Evolutionary conservation across 768 basidiomycete species (phyloP).

Genomic region (Coprinopsis cinerea): DNA sequence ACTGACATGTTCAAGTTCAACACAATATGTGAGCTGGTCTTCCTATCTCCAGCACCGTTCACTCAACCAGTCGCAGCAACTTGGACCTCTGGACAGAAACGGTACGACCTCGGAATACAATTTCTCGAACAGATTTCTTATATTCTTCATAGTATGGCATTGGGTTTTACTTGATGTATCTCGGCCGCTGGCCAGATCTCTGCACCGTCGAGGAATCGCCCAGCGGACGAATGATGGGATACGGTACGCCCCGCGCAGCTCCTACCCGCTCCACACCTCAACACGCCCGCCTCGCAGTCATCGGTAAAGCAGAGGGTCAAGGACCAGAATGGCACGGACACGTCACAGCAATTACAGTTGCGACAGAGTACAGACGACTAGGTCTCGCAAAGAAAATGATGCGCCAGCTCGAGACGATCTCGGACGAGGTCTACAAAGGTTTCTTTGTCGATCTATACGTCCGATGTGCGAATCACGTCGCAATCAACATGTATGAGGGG

Average conservation of each 20-base stretch:
- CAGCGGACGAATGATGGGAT: conserved; percentile 84
- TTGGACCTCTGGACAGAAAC: conserved; percentile 98
- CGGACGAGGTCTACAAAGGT: conserved; percentile 72
- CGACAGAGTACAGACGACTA: conserved; percentile 87
- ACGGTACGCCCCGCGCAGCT: conserved; percentile 50
- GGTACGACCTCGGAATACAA: conserved; percentile 36
- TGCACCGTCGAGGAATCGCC: conserved; percentile 82
- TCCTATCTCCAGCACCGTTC: not conserved
- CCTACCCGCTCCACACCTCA: conserved; percentile 6
- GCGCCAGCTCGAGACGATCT: conserved; percentile 77
- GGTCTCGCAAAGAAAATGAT: conserved; percentile 86
- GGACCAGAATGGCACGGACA: conserved; percentile 85
- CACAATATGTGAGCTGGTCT: conserved; percentile 59
- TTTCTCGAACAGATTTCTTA: not conserved
- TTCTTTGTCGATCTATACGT: conserved; percentile 97
- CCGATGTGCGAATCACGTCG: conserved; percentile 77
- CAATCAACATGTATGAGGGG: conserved; percentile 88
- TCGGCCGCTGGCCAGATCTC: conserved; percentile 88
- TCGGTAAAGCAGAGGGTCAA: conserved; percentile 88
- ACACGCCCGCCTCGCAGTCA: conserved; percentile 43
- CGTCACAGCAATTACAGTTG: conserved; percentile 91
- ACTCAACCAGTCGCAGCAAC: conserved; percentile 48
- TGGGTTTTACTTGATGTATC: conserved; percentile 83
- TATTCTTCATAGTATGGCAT: conserved; percentile 62
- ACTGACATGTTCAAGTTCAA: conserved; percentile 92